phyloP scores from a whole-genome alignment of 805 yeast genomes.

The Candida odintsovae region DNA sequence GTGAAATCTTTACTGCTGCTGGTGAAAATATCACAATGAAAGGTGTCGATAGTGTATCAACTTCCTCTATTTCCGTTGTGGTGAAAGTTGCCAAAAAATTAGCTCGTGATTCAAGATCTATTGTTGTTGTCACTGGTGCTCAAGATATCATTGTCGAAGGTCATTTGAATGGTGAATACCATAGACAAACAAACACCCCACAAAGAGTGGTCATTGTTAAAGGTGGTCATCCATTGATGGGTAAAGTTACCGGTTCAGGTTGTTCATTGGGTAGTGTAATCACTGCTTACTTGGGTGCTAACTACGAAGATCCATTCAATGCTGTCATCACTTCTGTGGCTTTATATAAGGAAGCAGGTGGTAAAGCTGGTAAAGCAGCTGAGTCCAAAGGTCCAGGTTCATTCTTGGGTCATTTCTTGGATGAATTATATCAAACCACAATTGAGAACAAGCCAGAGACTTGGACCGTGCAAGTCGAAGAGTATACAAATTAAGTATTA shows the following conservation, averaged over 20 bases:
- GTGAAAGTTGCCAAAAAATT: constrained; percentile 40
- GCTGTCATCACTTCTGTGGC: constrained; percentile 14
- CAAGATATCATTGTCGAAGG: constrained; percentile 49
- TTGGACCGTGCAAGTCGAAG: constrained; percentile 6
- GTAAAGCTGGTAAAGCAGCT: constrained; percentile 8
- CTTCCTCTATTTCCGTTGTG: constrained; percentile 18
- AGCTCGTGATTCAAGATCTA: constrained; percentile 44
- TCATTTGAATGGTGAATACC: constrained; percentile 20
- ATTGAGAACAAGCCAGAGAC: constrained; percentile 2
- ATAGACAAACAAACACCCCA: constrained; percentile 13
- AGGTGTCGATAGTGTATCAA: constrained; percentile 59
- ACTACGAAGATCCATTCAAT: constrained; percentile 5
- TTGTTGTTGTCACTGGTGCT: constrained; percentile 70
- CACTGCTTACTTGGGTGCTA: constrained; percentile 34
- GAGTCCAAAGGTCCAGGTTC: constrained; percentile 13
- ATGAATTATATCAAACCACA: constrained; percentile 6
- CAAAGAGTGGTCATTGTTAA: constrained; percentile 29
- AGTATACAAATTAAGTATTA: not conserved
- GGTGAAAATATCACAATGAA: constrained; percentile 46
- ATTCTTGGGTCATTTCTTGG: constrained; percentile 8
- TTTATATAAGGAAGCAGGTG: constrained; percentile 14
- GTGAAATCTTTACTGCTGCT: constrained; percentile 67
- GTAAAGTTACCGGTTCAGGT: constrained; percentile 73
- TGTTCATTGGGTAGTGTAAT: constrained; percentile 75
- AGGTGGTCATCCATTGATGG: constrained; percentile 64